Evolutionary conservation across 2,329 filamentous ascomycete species (phyloP), one percentile per base, ranked within the genome.

Genomic region (Neopestalotiopsis sp.): DNA sequence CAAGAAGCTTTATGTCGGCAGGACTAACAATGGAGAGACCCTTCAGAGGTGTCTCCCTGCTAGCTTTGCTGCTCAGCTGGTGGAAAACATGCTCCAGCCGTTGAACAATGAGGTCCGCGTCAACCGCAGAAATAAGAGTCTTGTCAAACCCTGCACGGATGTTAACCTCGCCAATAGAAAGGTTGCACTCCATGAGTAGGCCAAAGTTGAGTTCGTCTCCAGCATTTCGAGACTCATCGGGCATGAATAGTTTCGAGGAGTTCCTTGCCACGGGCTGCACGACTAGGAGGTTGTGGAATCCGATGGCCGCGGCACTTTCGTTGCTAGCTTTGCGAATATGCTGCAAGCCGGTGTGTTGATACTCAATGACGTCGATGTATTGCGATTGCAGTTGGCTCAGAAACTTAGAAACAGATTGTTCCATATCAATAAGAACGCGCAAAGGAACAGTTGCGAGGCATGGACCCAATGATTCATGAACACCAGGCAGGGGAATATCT

Each of bases 1-100:
- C 30, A n/a, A 85, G 78, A n/a, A 86, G 83, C 38, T 56, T 62
- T 58, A 49, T 67, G 20, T 52, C 59, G 20, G 60, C 58, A 67
- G 20, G 59, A 34, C 59, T 62, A 17, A 62, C 59, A 40, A 62
- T 34, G 28, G 59, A 62, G 20, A 62, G 59, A 12, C 17, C 30
- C 32, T 62, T 62, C 2, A 67, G 13, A 9, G 30, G 42, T 1
- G 40, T 3, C 13, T 49, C 38, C 20, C n/a, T 20, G 32, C 59
- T 62, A 32, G 30, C 17, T 30, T 62, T 62, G 32, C 32, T 62
- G 17, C 59, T 62, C 4, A 62, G 32, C 12, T 62, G 59, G 17
- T 62, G 20, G 34, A 62, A 62, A 5, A 62, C 59, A 38, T 62
- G 59, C 30, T 62, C 59, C 7, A 62, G 13, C n/a, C 59, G 59